These are phyloP conservation scores for Salix viminalis DNA, from an alignment of 345 rosid genomes.

Conservation along the genomic window DNA sequence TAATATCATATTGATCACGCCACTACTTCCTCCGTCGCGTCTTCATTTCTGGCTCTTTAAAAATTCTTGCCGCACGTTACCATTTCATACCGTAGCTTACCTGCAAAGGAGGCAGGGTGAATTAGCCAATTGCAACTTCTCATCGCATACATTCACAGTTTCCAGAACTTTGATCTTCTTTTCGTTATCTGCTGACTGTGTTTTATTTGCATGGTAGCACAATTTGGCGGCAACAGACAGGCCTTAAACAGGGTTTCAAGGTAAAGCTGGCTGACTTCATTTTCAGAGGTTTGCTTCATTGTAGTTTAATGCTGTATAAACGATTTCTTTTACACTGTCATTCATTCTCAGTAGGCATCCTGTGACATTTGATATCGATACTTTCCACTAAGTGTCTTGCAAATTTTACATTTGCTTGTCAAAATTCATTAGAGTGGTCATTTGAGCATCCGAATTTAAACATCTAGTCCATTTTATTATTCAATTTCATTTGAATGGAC, in stretches of 20 bases:
- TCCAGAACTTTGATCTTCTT: neutral
- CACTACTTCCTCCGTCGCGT: neutral
- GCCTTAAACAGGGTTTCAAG: constrained; percentile 33
- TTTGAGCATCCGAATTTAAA: too few species aligned
- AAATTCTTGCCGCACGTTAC: neutral
- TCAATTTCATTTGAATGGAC: too few species aligned
- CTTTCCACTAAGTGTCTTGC: too few species aligned
- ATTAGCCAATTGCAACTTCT: neutral
- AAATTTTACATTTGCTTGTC: too few species aligned
- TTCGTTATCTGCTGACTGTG: neutral
- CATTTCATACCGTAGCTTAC: neutral
- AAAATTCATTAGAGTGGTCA: too few species aligned
- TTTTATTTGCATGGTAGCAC: constrained; percentile 15
- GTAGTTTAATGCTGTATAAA: neutral
- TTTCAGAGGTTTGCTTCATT: neutral
- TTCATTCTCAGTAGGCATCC: too few species aligned
- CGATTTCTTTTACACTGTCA: neutral
- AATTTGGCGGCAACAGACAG: constrained; percentile 23
- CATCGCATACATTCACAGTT: neutral
- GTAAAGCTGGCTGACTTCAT: constrained; percentile 10
- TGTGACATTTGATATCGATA: neutral
- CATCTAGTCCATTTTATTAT: too few species aligned
- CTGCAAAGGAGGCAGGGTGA: neutral
- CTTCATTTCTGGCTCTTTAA: neutral
- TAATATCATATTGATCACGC: neutral